Base-by-base conservation (phyloP, 768 basidiomycete genomes). In the Termitomyces sp. region DNA sequence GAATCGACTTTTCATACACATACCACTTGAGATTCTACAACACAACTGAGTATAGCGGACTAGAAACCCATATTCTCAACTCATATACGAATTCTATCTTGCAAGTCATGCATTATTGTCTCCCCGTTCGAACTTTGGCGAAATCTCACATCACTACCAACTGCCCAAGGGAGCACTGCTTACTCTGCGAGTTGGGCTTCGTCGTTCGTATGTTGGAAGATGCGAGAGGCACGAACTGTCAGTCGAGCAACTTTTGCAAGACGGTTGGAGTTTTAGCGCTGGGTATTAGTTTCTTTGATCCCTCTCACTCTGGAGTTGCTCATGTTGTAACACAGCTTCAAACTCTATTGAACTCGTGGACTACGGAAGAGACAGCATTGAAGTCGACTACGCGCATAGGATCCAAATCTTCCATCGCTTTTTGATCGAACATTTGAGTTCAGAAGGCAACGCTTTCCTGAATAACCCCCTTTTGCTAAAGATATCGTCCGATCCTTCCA, bases 381-480 rank as follows among this genome's bases (percentile, higher is more conserved):
- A 84, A 61, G 79, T 86, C 40, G 86, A 91, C 62, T 93, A 98
- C 63, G 87, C 85, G 0, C 85, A 89, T 50, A 88, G 92, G 75
- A 98, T 98, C 41, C 97, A 98, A 71, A 83, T 84, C 16, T 98
- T 98, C 77, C 94, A 98, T 69, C 86, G 96, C 21, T 98, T 97
- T 75, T 79, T 97, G 38, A 72, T 98, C 51, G 95, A 98, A 59
- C 87, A 88, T 51, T 79, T 98, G 62, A 84, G 81, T 56, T 78
- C 81, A 3, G 92, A 95, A 71, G 87, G 87, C 4, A 89, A 85
- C 59, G 69, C 71, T 23, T 84, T 79, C 63, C 82, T 83, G 23
- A 71, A 81, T 43, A 91, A 89, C 61, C 86, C 84, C 2, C 57
- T 65, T 17, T 63, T 88, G 17, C 64, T 82, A 55, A 78, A 70